These are phyloP conservation scores for Hemerocallis citrina DNA, from an alignment of 106 monocot species.

Conservation along the genomic window DNA sequence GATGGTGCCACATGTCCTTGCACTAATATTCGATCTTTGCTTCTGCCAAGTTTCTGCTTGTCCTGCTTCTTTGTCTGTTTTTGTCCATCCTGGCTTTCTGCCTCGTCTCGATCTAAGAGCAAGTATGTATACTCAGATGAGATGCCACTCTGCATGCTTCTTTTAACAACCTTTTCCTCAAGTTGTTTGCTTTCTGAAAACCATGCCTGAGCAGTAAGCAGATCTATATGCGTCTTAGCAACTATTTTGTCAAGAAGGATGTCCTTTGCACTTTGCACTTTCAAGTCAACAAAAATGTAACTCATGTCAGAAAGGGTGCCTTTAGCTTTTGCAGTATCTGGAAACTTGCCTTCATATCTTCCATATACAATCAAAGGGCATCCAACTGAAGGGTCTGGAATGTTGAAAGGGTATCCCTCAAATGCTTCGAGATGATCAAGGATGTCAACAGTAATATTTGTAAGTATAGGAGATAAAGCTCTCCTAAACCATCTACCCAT, in stretches of 20 bases:
- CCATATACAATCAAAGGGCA: slow-evolving; percentile 64
- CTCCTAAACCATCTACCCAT: slow-evolving; percentile 51
- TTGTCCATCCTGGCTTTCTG: too few relatives aligned
- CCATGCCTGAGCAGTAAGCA: slow-evolving; percentile 82
- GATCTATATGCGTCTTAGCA: slow-evolving; percentile 67
- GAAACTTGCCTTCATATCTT: slow-evolving; percentile 60
- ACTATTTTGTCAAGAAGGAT: slow-evolving; percentile 66
- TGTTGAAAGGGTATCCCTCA: slow-evolving; percentile 63
- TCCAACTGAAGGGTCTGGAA: slow-evolving; percentile 72
- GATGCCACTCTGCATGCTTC: too few relatives aligned
- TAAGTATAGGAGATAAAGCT: slow-evolving; percentile 48
- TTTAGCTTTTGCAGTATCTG: slow-evolving; percentile 48
- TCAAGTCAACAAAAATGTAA: slow-evolving; percentile 44
- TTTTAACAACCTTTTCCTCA: slow-evolving; percentile 74
- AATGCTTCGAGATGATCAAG: slow-evolving; percentile 40
- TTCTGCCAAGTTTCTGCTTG: too few relatives aligned
- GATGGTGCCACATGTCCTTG: too few relatives aligned
- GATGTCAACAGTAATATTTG: slow-evolving; percentile 49
- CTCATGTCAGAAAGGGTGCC: slow-evolving; percentile 68
- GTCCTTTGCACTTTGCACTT: slow-evolving; percentile 44
- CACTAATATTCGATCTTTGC: too few relatives aligned
- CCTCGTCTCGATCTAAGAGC: too few relatives aligned
- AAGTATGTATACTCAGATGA: too few relatives aligned
- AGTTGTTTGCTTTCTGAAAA: slow-evolving; percentile 61
- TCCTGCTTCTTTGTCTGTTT: too few relatives aligned